Conservation (phyloP, 2,329 filamentous ascomycete species). For the Emmonsiellopsis sp. region DNA sequence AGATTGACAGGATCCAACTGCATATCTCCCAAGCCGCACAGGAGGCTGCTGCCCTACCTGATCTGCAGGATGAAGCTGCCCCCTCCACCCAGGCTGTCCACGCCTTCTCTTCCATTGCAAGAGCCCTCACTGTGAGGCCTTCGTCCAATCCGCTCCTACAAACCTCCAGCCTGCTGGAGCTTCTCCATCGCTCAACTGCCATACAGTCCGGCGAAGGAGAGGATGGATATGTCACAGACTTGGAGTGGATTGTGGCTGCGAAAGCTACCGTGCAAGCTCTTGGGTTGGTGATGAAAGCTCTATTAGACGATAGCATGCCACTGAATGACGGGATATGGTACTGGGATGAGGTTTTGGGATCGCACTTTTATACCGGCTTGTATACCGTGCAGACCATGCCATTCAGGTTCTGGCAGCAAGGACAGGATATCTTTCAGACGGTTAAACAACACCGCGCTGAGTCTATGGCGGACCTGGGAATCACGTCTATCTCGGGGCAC, state of each 20-base stretch:
- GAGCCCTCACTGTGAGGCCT: slow-evolving; percentile 60
- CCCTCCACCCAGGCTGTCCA: not conserved
- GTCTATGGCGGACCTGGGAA: slow-evolving; percentile 1
- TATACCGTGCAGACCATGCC: slow-evolving; percentile 85
- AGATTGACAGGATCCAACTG: slow-evolving; percentile 49
- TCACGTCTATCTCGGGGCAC: slow-evolving; percentile 23
- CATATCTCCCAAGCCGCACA: slow-evolving; percentile 20
- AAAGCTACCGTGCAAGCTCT: slow-evolving; percentile 91
- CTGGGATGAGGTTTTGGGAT: slow-evolving; percentile 82
- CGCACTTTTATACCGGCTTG: slow-evolving; percentile 65
- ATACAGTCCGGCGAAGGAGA: slow-evolving; percentile 16
- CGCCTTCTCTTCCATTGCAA: slow-evolving; percentile 57
- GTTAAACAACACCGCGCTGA: slow-evolving; percentile 22
- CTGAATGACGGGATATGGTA: slow-evolving; percentile 86
- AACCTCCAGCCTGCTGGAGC: slow-evolving; percentile 47
- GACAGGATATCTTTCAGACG: slow-evolving; percentile 59
- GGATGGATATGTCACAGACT: slow-evolving; percentile 57
- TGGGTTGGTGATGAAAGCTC: slow-evolving; percentile 63
- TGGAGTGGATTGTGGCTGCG: slow-evolving; percentile 83
- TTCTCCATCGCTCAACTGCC: slow-evolving; percentile 52
- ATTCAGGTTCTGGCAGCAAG: slow-evolving; percentile 61
- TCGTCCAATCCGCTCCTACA: slow-evolving; percentile 55
- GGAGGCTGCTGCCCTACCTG: slow-evolving; percentile 1
- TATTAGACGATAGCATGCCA: slow-evolving; percentile 74
- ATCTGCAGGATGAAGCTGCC: slow-evolving; percentile 5